These are phyloP conservation scores for Osmozyma mogii DNA, from an alignment of 805 yeast genomes.

Conservation along the genomic window DNA sequence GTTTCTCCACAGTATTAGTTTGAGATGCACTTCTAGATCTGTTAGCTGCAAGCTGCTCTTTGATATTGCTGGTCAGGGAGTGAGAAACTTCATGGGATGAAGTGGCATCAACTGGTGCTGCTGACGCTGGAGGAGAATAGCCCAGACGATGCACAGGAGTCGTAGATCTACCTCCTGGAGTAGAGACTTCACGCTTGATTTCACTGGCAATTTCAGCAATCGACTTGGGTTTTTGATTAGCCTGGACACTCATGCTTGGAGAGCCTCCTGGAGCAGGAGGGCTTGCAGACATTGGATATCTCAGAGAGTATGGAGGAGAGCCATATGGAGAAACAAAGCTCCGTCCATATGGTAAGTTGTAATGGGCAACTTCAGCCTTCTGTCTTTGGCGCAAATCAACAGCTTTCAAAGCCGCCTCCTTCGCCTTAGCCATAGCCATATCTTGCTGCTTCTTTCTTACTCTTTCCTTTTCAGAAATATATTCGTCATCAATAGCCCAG, in stretches of 20 bases:
- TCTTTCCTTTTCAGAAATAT: conserved; percentile 73
- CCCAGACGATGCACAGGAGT: conserved; percentile 10
- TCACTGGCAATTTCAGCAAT: conserved; percentile 38
- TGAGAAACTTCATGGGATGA: background rate
- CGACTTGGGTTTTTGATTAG: conserved; percentile 24
- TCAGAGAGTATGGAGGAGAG: conserved; percentile 12
- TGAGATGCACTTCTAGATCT: conserved; percentile 21
- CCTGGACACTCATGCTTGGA: background rate
- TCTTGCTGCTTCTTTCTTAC: conserved; percentile 53
- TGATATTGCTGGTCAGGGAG: conserved; percentile 20
- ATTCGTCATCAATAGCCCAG: conserved; percentile 87
- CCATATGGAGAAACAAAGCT: conserved; percentile 20
- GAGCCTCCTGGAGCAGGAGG: background rate
- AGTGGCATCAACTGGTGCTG: conserved; percentile 1
- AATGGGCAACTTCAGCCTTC: conserved; percentile 20
- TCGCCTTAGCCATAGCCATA: conserved; percentile 51
- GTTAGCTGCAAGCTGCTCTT: conserved; percentile 42
- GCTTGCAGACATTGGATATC: too few species aligned
- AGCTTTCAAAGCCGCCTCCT: conserved; percentile 44
- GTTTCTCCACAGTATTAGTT: conserved; percentile 8
- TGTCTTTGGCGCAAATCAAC: conserved; percentile 45
- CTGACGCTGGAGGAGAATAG: conserved; percentile 4
- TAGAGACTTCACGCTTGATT: conserved; percentile 28
- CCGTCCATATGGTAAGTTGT: conserved; percentile 6
- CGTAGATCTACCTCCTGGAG: conserved; percentile 14